These are phyloP conservation scores for Pseudoneurospora amorphoporcata DNA, from an alignment of 495 filamentous ascomycete species.

Conservation along the genomic window DNA sequence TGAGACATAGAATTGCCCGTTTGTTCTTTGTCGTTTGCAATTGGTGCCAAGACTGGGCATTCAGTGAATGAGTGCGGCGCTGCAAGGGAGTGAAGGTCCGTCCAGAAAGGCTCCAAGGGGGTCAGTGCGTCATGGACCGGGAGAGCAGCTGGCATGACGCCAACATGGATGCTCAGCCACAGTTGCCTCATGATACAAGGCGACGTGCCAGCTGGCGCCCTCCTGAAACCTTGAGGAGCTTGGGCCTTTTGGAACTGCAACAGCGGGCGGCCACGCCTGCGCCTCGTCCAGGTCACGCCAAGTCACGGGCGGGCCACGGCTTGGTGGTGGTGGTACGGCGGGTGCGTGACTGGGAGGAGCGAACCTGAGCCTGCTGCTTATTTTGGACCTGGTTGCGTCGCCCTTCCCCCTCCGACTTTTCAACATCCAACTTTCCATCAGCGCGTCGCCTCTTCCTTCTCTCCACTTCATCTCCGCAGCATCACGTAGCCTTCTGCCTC, in stretches of 20 bases:
- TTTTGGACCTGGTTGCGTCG: constrained; percentile 7
- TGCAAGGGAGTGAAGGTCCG: neutral
- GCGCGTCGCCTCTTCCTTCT: constrained; percentile 7
- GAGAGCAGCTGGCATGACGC: neutral
- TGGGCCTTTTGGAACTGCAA: neutral
- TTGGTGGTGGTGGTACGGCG: neutral
- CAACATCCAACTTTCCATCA: constrained; percentile 9
- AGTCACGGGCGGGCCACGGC: neutral
- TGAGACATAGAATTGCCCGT: neutral
- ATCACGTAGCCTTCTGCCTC: neutral
- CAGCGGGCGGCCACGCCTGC: neutral
- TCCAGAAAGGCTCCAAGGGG: neutral
- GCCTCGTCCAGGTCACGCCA: neutral
- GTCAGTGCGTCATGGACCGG: neutral
- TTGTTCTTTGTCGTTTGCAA: neutral
- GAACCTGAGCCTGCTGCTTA: constrained; percentile 9
- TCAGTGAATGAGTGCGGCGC: neutral
- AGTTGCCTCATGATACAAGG: neutral
- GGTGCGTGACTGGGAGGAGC: neutral
- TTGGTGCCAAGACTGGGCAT: neutral
- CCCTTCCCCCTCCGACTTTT: constrained; percentile 10
- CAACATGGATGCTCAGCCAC: neutral
- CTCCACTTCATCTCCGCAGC: constrained; percentile 7
- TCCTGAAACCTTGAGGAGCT: neutral
- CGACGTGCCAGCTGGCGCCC: neutral